Evolutionary conservation across 257 asterid species (phyloP), one percentile per base, ranked within the genome.

Genomic region (Echium plantagineum): DNA sequence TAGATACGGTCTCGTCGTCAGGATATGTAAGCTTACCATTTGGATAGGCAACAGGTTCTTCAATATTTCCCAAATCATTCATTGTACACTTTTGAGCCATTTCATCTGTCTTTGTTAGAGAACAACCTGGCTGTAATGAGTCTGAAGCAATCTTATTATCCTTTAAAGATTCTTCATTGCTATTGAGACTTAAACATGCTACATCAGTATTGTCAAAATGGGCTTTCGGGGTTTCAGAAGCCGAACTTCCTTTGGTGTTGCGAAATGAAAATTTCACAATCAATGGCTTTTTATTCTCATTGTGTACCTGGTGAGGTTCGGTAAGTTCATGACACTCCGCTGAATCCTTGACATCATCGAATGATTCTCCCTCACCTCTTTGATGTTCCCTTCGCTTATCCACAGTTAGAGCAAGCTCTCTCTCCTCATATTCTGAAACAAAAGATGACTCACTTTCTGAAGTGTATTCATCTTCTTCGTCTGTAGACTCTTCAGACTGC

Each of bases 241-340:
- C 61, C 60, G 67, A 57, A 62, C 81, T 70, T 46, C 74, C 64
- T 20, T 66, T 71, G 35, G 77, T 66, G 61, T 74, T 79, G 57
- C 76, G 69, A 57, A 91, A 66, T 53, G 94, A 79, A 67, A 91
- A 67, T 75, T 73, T 88, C 64, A 91, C 17, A 58, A 88, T 82
- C 82, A 91, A 71, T 65, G 76, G 80, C 77, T 78, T 85, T 79
- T 74, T 83, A 72, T 75, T 85, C 66, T 73, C 90, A 54, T 60
- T 70, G 64, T 63, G 78, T 58, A 52, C 58, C 66, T 58, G 60
- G 57, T 3, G 72, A 62, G 77, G 67, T 57, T 78, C 78, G 42
- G 73, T 71, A 64, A 66, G 68, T 56, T 60, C 55, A 64, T 70
- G 75, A 60, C 77, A 71, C 63, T 67, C 65, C 61, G 58, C 61